Conservation (phyloP, 139 green algal species). For the Picochlorum sp. region DNA sequence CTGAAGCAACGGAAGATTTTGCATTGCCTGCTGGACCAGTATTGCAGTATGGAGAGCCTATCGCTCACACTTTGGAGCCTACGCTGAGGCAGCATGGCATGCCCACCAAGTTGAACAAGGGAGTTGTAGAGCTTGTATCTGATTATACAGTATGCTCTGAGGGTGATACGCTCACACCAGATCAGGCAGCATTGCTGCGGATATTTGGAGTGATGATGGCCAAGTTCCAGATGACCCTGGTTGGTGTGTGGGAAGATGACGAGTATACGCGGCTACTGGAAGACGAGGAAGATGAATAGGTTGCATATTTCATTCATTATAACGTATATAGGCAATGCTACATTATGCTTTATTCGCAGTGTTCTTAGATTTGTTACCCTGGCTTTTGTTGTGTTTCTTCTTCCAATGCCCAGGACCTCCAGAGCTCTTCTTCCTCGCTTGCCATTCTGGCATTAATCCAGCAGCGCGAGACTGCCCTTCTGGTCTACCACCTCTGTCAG, state of each 20-base stretch:
- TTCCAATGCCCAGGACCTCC: constrained; percentile 1
- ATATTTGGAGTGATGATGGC: constrained; percentile 83
- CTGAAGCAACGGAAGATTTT: constrained; percentile 65
- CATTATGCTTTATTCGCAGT: background rate
- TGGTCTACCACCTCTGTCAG: constrained; percentile 47
- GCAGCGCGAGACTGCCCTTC: constrained; percentile 30
- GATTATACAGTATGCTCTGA: constrained; percentile 57
- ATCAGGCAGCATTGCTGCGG: constrained; percentile 72
- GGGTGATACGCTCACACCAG: constrained; percentile 64
- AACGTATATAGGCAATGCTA: background rate
- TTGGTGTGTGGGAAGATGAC: constrained; percentile 48
- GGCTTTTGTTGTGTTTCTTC: constrained; percentile 1
- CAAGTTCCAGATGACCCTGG: constrained; percentile 58
- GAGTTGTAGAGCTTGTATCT: constrained; percentile 77
- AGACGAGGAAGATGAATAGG: background rate
- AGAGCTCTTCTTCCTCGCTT: background rate
- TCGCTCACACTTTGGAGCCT: constrained; percentile 94
- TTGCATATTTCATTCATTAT: constrained; percentile 9
- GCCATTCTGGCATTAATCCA: constrained; percentile 14
- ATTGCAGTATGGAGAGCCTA: constrained; percentile 46
- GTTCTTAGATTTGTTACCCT: background rate
- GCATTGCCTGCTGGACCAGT: constrained; percentile 64
- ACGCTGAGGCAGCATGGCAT: constrained; percentile 83
- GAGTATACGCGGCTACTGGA: constrained; percentile 4
- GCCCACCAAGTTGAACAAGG: constrained; percentile 86